These are phyloP conservation scores for Tilletia horrida DNA, from an alignment of 1,284 basidiomycete species.

Conservation along the genomic window DNA sequence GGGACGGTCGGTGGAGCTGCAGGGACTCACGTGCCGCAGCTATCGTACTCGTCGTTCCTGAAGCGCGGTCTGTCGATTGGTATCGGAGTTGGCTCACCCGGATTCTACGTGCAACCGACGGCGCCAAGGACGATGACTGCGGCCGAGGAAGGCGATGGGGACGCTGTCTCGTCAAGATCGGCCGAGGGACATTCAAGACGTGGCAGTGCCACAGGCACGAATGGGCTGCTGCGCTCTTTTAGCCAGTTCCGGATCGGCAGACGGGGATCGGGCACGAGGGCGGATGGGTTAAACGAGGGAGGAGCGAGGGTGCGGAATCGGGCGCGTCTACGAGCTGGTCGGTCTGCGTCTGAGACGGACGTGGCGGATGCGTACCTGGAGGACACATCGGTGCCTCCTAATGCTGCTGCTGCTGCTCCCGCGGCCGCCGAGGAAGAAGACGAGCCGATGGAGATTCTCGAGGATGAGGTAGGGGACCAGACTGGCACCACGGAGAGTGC, in stretches of 20 bases:
- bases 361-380: slow-evolving; percentile 16
- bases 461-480: too few relatives aligned
- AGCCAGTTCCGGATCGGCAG: neutral
- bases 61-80: slow-evolving; percentile 50
- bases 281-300: neutral
- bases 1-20: neutral
- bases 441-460: neutral
- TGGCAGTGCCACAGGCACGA: neutral
- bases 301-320: neutral
- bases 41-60: slow-evolving; percentile 38
- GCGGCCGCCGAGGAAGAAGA: neutral
- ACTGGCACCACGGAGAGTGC: neutral
- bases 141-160: neutral
- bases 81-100: slow-evolving; percentile 48
- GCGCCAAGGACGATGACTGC: neutral
- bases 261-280: neutral
- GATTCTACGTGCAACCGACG: slow-evolving; percentile 39
- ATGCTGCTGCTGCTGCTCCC: neutral
- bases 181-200: neutral
- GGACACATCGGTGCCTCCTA: too few relatives aligned
- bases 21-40: slow-evolving; percentile 20
- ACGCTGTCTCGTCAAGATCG: neutral
- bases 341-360: slow-evolving; percentile 13
- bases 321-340: neutral
- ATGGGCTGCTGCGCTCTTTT: neutral